Evolutionary conservation across 1,284 basidiomycete genomes (phyloP).

Genomic region (Puccinia sorghi): DNA sequence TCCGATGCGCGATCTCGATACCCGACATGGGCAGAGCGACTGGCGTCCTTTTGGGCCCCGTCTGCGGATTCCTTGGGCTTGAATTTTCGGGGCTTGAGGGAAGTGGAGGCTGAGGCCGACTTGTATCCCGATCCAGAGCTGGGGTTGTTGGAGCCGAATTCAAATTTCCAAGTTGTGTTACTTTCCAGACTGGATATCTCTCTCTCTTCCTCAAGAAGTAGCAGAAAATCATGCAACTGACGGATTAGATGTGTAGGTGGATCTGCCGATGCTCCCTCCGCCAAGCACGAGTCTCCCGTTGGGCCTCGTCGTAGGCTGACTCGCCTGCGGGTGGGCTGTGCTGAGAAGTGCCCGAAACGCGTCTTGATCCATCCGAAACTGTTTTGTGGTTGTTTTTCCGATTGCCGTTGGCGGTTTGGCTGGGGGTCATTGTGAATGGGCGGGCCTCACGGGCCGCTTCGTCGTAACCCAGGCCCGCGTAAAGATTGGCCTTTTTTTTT

Average conservation of each 20-base stretch:
- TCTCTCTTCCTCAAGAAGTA: background rate
- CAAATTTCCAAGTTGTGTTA: background rate
- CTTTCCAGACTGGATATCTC: no score
- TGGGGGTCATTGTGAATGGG: no score
- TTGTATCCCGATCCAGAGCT: constrained; percentile 24
- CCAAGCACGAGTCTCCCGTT: constrained; percentile 8
- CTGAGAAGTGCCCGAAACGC: constrained; percentile 49
- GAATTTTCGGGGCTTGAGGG: constrained; percentile 45
- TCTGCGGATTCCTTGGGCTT: constrained; percentile 28
- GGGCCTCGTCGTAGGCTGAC: background rate
- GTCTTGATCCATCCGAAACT: constrained; percentile 40
- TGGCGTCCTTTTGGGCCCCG: constrained; percentile 1
- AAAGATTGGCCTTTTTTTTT: no score
- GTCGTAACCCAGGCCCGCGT: no score
- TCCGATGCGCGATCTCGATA: constrained; percentile 49
- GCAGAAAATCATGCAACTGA: background rate
- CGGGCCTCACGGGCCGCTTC: no score
- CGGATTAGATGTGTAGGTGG: background rate
- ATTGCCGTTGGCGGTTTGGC: no score
- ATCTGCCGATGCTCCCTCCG: constrained; percentile 1
- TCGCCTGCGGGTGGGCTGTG: constrained; percentile 4
- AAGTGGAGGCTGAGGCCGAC: constrained; percentile 17
- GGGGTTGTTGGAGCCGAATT: background rate
- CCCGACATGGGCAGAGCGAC: constrained; percentile 11
- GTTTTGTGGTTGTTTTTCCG: background rate